These are phyloP conservation scores for Pseudodiploospora longispora DNA, from an alignment of 2,329 filamentous ascomycete genomes.

Conservation along the genomic window DNA sequence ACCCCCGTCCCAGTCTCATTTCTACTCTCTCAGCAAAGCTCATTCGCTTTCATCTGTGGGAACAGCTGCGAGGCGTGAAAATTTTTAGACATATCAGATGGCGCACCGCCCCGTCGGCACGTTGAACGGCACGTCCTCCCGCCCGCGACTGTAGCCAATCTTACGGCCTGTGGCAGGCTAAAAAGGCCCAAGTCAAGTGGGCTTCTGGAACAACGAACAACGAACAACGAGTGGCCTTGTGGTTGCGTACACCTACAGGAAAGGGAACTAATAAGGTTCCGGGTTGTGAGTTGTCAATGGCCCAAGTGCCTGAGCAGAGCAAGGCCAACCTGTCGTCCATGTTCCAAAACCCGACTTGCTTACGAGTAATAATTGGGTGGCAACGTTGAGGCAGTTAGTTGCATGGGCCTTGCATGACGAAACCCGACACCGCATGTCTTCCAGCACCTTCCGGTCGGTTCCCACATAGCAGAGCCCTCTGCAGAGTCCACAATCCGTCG, in stretches of 20 bases:
- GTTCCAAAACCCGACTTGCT: background rate
- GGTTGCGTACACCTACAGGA: no score
- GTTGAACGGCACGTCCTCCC: background rate
- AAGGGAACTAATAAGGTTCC: background rate
- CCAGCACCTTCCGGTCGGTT: no score
- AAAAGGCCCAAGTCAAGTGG: background rate
- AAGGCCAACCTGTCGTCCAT: background rate
- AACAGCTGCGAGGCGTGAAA: background rate
- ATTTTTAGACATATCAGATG: background rate
- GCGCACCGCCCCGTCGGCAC: background rate
- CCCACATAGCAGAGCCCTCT: no score
- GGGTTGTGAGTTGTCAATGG: background rate
- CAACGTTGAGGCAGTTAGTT: constrained; percentile 1
- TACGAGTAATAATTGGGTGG: constrained; percentile 1
- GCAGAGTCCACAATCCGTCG: no score
- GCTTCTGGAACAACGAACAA: constrained; percentile 3
- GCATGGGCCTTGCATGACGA: background rate
- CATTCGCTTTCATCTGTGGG: background rate
- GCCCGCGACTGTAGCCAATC: background rate
- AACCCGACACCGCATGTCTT: no score
- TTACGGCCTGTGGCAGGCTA: no score
- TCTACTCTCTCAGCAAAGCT: background rate
- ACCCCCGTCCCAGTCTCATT: background rate
- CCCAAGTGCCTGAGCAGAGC: background rate
- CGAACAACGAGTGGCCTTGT: no score